These are phyloP conservation scores for Arthroderma uncinatum DNA, from an alignment of 2,329 filamentous ascomycete genomes.

Conservation along the genomic window DNA sequence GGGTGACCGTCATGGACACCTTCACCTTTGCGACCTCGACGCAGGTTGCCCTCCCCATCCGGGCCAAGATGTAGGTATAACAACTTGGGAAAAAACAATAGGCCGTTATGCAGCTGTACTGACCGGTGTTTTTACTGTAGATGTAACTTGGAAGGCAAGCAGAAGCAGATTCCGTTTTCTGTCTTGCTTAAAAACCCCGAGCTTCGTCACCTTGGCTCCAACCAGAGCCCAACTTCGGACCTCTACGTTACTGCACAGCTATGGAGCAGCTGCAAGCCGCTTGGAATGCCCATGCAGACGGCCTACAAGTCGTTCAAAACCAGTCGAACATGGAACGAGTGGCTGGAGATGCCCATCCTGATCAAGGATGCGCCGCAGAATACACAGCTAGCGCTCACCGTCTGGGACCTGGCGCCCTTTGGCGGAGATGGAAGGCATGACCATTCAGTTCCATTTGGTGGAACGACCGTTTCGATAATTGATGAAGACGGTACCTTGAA, in stretches of 20 bases:
- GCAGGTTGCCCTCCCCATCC: constrained; percentile 61
- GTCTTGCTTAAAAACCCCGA: constrained; percentile 67
- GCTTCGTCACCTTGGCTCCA: constrained; percentile 77
- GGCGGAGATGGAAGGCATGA: constrained; percentile 58
- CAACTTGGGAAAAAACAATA: background rate
- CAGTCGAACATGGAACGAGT: constrained; percentile 75
- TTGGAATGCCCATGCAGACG: constrained; percentile 86
- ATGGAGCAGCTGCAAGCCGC: constrained; percentile 89
- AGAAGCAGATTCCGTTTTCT: constrained; percentile 63
- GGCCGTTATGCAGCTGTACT: background rate
- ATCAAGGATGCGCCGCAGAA: constrained; percentile 74
- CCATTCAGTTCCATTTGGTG: constrained; percentile 83
- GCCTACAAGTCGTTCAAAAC: constrained; percentile 82
- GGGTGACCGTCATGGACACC: constrained; percentile 50
- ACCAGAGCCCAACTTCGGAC: constrained; percentile 70
- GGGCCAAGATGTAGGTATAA: constrained; percentile 49
- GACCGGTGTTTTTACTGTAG: constrained; percentile 31
- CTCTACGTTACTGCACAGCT: constrained; percentile 87
- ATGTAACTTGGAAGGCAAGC: constrained; percentile 65
- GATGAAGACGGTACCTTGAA: constrained; percentile 83
- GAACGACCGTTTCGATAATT: constrained; percentile 85
- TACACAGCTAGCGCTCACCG: constrained; percentile 76
- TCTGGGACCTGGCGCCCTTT: constrained; percentile 86
- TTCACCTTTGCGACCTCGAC: constrained; percentile 92
- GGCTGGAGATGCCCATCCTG: constrained; percentile 75